Conservation (phyloP, 345 rosid genomes). For the Eutrema heterophyllum region DNA sequence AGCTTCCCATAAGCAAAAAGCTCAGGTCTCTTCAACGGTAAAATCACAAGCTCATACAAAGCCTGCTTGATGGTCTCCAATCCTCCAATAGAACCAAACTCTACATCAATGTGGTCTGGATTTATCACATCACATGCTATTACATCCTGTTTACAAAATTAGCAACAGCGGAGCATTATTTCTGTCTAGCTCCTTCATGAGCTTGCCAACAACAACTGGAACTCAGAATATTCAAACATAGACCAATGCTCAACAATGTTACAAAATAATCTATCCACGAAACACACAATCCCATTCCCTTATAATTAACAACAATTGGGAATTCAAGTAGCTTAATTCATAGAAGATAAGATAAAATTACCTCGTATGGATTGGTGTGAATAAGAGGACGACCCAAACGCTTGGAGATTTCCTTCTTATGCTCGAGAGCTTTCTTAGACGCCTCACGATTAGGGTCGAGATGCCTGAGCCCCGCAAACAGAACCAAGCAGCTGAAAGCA, state of each 20-base stretch:
- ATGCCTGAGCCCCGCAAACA: conserved; percentile 78
- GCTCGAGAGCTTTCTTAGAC: conserved; percentile 84
- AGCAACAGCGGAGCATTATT: not conserved
- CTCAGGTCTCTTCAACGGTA: conserved; percentile 85
- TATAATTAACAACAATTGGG: not conserved
- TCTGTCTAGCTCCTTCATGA: not conserved
- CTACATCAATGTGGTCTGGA: conserved; percentile 90
- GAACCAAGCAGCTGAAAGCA: conserved; percentile 79
- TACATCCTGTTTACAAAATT: conserved; percentile 61
- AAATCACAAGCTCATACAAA: conserved; percentile 84
- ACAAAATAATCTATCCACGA: not conserved
- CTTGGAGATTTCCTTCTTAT: conserved; percentile 87
- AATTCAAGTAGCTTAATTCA: not conserved
- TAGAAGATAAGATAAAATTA: not conserved
- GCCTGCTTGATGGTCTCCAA: conserved; percentile 73
- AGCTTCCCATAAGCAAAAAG: conserved; percentile 88
- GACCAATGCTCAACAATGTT: not conserved
- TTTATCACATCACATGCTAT: conserved; percentile 96
- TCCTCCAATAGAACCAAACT: conserved; percentile 89
- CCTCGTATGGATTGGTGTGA: conserved; percentile 92
- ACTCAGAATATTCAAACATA: not conserved
- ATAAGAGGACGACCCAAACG: conserved; percentile 89
- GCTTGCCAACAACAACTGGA: not conserved
- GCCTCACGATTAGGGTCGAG: conserved; percentile 94
- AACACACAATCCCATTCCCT: not conserved